Evolutionary conservation across 192 early-diverging fungal genomes (phyloP).

Genomic region (Cladochytrium replicatum): DNA sequence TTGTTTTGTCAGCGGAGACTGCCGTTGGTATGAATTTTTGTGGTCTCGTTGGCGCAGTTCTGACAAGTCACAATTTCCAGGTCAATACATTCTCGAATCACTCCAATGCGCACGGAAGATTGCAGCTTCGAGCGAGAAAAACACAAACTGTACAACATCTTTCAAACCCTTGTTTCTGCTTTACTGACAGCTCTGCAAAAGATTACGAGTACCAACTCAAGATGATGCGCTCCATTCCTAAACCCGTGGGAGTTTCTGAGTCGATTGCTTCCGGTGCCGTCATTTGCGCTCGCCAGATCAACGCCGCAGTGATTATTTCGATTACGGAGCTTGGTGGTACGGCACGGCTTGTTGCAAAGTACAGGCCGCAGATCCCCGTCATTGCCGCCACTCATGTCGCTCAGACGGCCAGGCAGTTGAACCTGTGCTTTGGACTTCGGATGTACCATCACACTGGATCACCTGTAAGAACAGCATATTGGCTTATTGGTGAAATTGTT

Average conservation of each 20-base stretch:
- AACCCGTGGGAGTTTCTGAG: slow-evolving; percentile 46
- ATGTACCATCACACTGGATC: slow-evolving; percentile 36
- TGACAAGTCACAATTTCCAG: not conserved
- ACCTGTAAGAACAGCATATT: not conserved
- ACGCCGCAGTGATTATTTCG: slow-evolving; percentile 41
- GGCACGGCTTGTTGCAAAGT: slow-evolving; percentile 46
- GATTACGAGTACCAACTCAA: slow-evolving; percentile 48
- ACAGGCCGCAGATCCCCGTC: slow-evolving; percentile 47
- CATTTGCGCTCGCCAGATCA: slow-evolving; percentile 36
- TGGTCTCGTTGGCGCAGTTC: not conserved
- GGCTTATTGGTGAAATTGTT: no score
- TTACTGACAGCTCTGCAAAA: no score
- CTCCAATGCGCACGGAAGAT: slow-evolving; percentile 39
- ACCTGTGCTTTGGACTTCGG: slow-evolving; percentile 39
- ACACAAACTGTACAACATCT: no score
- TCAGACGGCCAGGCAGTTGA: slow-evolving; percentile 42
- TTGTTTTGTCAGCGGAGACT: slow-evolving; percentile 49
- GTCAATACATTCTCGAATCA: slow-evolving; percentile 33
- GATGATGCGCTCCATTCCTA: slow-evolving; percentile 42
- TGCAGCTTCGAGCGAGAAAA: slow-evolving; percentile 40
- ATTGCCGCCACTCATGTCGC: slow-evolving; percentile 38
- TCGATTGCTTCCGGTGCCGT: slow-evolving; percentile 51
- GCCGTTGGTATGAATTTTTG: slow-evolving; percentile 35
- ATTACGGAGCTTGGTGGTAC: slow-evolving; percentile 46
- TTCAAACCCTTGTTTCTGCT: no score